Base-by-base conservation (phyloP, 1,284 basidiomycete genomes). In the Leccinum pachyderme region DNA sequence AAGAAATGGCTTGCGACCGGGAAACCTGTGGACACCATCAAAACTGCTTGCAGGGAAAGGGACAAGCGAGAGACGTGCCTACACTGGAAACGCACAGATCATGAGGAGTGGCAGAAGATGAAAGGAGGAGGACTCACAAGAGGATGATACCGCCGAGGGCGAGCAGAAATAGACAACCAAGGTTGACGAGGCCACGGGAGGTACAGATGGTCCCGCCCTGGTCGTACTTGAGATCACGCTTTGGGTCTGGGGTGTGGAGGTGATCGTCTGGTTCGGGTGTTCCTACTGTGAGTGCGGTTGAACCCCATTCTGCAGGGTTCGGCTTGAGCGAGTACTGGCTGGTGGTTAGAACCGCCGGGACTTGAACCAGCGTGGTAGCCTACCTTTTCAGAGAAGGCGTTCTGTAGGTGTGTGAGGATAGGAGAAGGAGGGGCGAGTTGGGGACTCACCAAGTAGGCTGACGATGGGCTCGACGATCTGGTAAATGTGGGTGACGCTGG, bases 101-200 rank as follows among this genome's bases (percentile, higher is more conserved):
- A 65, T 32, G 22, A n/a, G 6, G 41, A 5, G 31, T 4, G 25
- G 13, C 25, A 50, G 7, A 47, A 50, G 27, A 18, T n/a, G 29
- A n/a, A 25, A 39, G 5, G 18, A 3, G 25, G 0, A 7, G n/a
- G 24, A 72, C 69, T 63, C 48, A 71, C 69, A 73, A 74, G 50
- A 73, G 61, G n/a, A 54, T 48, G 31, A 79, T 59, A 28, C 76
- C 63, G n/a, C 63, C 60, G 0, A 65, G 46, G 3, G 61, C 62
- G 8, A 80, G 69, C 41, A 80, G 11, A 29, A 74, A 57, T 5
- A 81, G 66, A 62, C 77, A 80, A 0, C 80, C 80, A 3, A 81
- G 63, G 55, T 81, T 81, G 54, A 62, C 66, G 12, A 79, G 32
- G 1, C 79, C 79, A 44, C 79, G 72, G 2, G 63, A 8, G 46